Base-by-base conservation (phyloP, 2,329 filamentous ascomycete species). In the Cladophialophora psammophila region DNA sequence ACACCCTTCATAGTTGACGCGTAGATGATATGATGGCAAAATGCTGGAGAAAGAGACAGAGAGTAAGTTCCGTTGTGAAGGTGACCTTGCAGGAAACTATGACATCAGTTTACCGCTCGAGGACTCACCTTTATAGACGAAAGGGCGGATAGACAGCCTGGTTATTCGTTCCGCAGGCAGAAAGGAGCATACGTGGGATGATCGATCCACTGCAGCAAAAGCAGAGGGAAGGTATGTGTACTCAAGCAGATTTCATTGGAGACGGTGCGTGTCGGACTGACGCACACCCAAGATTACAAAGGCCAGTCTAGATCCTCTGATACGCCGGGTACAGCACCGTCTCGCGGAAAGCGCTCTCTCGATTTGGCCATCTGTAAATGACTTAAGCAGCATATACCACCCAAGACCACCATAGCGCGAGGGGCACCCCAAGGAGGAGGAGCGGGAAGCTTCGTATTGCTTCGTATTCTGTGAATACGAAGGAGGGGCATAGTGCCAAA, bases 1-100 rank as follows among this genome's bases (percentile, higher is more conserved):
- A 70, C 67, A 32, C 67, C 69, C 62, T 71, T 71, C 71, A 72
- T 72, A 32, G 38, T 40, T 48, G 18, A 38, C 15, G 18, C 4
- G 26, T 61, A 4, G 5, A 10, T 31, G 36, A 53, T 6, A 34
- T 53, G n/a, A 35, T 36, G 26, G 52, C 13, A 48, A 48, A 53
- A 53, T 9, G n/a, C 38, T 38, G 12, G 18, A 18, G 34, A 10
- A 50, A 13, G 18, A 52, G 34, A 53, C 6, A 8, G 45, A 4
- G 20, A 18, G n/a, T 20, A 50, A 26, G 45, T 26, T 50, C 18
- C 18, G 45, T 50, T 18, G 18, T 50, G 5, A 12, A 50, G 18
- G 45, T 20, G 8, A 50, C 20, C 4, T 50, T n/a, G 18, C 10
- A 50, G 18, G 45, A 31, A 31, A 12, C 10, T 9, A 26, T 26